These are phyloP conservation scores for Talaromyces islandicus DNA, from an alignment of 2,329 filamentous ascomycete genomes.

Conservation along the genomic window DNA sequence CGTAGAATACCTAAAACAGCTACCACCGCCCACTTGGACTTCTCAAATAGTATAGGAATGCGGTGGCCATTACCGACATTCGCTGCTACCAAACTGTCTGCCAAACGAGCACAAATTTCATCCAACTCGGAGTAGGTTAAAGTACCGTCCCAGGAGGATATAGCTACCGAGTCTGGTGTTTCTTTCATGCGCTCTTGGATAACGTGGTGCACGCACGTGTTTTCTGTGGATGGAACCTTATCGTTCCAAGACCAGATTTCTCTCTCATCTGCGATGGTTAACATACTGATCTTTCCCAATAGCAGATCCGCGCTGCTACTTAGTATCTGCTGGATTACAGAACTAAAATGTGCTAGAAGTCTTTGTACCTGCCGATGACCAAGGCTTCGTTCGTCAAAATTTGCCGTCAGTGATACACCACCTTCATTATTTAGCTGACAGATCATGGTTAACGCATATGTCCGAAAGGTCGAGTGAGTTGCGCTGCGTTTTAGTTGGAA, in stretches of 20 bases:
- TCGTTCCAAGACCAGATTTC: conserved; percentile 36
- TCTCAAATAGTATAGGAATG: conserved; percentile 2
- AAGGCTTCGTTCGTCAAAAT: too few relatives aligned
- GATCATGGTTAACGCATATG: too few relatives aligned
- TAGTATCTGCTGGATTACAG: too few relatives aligned
- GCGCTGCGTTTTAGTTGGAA: too few relatives aligned
- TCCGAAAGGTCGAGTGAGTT: too few relatives aligned
- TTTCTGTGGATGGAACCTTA: conserved; percentile 50
- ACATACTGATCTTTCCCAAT: too few relatives aligned
- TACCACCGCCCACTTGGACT: neutral
- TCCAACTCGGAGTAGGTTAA: conserved; percentile 28
- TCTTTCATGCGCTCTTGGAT: neutral
- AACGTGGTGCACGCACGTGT: neutral
- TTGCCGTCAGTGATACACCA: too few relatives aligned
- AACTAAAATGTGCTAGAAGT: too few relatives aligned
- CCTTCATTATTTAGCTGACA: too few relatives aligned
- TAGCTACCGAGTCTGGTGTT: conserved; percentile 19
- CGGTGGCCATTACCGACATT: conserved; percentile 20
- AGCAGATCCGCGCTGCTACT: too few relatives aligned
- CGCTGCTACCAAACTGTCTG: conserved; percentile 22
- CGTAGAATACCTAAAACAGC: conserved; percentile 4
- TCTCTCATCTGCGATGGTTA: too few relatives aligned
- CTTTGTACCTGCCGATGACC: too few relatives aligned
- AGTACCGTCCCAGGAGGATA: conserved; percentile 25
- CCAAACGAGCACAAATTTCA: conserved; percentile 25